Conservation (phyloP, 1,284 basidiomycete genomes). For the Neolentinus lepideus region DNA sequence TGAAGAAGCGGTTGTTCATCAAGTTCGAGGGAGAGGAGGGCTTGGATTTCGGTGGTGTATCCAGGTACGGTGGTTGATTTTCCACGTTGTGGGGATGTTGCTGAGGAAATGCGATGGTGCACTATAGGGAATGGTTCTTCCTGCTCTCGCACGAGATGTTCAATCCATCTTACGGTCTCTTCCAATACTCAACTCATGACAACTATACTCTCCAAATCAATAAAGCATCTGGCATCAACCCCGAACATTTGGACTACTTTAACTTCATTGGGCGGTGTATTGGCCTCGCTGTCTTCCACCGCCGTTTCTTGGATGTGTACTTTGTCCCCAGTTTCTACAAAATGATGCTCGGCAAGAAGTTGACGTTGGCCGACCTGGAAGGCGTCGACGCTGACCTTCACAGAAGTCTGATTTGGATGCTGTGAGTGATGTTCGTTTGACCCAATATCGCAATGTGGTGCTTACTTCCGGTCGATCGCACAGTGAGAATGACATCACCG, state of each 20-base stretch:
- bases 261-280: conserved; percentile 93
- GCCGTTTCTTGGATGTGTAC: conserved; percentile 93
- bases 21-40: conserved; percentile 97
- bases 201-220: conserved; percentile 96
- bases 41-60: conserved; percentile 91
- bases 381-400: conserved; percentile 85
- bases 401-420: conserved; percentile 91
- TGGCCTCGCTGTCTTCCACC: conserved; percentile 92
- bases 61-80: conserved; percentile 45
- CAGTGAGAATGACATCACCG: conserved; percentile 86
- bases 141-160: conserved; percentile 94
- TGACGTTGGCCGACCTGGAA: conserved; percentile 78
- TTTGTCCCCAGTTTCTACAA: conserved; percentile 98
- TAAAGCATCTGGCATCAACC: conserved; percentile 91
- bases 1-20: conserved; percentile 96
- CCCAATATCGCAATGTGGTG: neutral
- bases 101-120: conserved; percentile 1
- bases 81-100: conserved; percentile 12
- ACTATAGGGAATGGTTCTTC: conserved; percentile 72
- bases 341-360: conserved; percentile 93
- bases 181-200: conserved; percentile 96
- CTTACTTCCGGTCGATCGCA: conserved; percentile 3
- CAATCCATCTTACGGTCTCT: conserved; percentile 93
- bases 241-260: conserved; percentile 96
- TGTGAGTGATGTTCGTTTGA: conserved; percentile 35